phyloP scores from a whole-genome alignment of 176 grass and related monocot species.

The Aegilops bicornis region DNA sequence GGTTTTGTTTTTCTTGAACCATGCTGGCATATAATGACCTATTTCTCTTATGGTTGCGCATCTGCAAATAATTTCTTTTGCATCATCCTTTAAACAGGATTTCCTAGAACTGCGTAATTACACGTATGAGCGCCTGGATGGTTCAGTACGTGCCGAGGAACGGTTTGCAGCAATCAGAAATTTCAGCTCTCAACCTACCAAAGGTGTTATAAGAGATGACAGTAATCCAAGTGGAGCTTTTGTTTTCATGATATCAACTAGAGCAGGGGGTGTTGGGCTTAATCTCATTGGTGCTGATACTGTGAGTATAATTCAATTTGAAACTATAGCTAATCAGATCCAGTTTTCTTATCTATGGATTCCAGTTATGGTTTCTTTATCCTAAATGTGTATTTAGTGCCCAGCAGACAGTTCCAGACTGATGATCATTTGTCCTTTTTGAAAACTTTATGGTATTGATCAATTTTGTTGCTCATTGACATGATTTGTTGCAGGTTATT shows the following conservation, averaged over 20 bases:
- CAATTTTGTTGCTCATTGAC: slow-evolving; percentile 14
- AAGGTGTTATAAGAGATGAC: slow-evolving; percentile 38
- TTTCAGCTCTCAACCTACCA: slow-evolving; percentile 59
- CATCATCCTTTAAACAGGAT: slow-evolving; percentile 54
- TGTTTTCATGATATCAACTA: slow-evolving; percentile 98
- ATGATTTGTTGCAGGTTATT: slow-evolving; percentile 64
- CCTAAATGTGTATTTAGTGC: slow-evolving; percentile 16
- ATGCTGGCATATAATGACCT: not conserved
- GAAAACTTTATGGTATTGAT: slow-evolving; percentile 23
- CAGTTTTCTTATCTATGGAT: slow-evolving; percentile 4
- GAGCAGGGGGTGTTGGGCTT: slow-evolving; percentile 93
- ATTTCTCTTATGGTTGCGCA: not conserved
- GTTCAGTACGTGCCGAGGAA: slow-evolving; percentile 94
- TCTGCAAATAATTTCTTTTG: slow-evolving; percentile 8
- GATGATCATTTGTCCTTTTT: slow-evolving; percentile 20
- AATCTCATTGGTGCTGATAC: slow-evolving; percentile 98
- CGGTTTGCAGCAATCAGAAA: slow-evolving; percentile 93
- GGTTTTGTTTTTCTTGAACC: slow-evolving; percentile 45
- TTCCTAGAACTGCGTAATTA: slow-evolving; percentile 89
- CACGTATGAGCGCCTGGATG: slow-evolving; percentile 89
- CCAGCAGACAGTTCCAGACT: not conserved
- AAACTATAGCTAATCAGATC: slow-evolving; percentile 20
- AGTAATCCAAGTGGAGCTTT: slow-evolving; percentile 66
- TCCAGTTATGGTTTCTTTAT: slow-evolving; percentile 12
- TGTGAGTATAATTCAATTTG: slow-evolving; percentile 63